Base-by-base conservation (phyloP, 352 stramenopile genomes). In the Pythium periplocum region DNA sequence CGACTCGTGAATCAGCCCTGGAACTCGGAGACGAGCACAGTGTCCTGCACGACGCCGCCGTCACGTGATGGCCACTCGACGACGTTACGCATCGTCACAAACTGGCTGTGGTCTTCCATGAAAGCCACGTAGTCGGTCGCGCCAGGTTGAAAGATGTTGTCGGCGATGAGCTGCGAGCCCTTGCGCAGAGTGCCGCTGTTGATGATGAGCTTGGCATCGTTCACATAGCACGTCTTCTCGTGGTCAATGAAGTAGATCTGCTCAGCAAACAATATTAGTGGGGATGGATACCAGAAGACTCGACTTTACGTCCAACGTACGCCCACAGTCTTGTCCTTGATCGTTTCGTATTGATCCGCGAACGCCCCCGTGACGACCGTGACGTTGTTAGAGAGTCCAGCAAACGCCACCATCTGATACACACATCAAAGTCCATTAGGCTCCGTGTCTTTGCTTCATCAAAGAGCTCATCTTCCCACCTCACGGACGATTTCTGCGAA, bases 101-200 rank as follows among this genome's bases (percentile, higher is more conserved):
- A 81, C 40, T 68, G 61, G 33, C 32, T 31, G 6, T 26, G 37
- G 35, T 63, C 61, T 35, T 75, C 60, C n/a, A 78, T 62, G 42
- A 62, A 78, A 38, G 67, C 55, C 39, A 71, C 41, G 46, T 74
- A 73, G 43, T 73, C 66, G 7, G 68, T 61, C 4, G 66, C 60
- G 3, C 66, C 69, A 1, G 63, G 69, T 40, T 60, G 43, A 30
- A 74, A 43, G 11, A 78, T 59, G 33, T 75, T 78, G 51, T 78
- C 69, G 6, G 64, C 69, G 4, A 54, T 53, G 8, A 78, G 48
- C 17, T 71, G 33, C 0, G 63, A 73, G 5, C 66, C 63, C 2
- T 56, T 48, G 0, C 10, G 45, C 11, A 78, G 48, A 11, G 56
- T 66, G 37, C 52, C 51, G 31, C 62, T 75, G 1, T 35, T 55